These are phyloP conservation scores for Magnusiomyces paraingens DNA, from an alignment of 1,139 yeast genomes.

Conservation along the genomic window DNA sequence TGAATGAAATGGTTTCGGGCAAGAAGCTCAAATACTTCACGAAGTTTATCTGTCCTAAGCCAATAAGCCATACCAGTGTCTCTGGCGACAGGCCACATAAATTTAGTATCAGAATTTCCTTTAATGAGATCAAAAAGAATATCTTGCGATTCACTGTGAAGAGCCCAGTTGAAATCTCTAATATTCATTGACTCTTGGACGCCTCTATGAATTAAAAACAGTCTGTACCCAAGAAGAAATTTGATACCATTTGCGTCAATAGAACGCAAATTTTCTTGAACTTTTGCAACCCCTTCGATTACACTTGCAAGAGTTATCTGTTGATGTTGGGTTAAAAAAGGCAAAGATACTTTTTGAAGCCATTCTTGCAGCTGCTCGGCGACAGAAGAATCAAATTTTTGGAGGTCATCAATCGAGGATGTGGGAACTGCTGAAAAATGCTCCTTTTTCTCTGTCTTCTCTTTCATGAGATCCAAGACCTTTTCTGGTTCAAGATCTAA, in stretches of 20 bases:
- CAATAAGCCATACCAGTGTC: slow-evolving; percentile 68
- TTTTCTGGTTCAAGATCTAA: slow-evolving; percentile 20
- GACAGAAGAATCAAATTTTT: slow-evolving; percentile 41
- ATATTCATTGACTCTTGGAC: slow-evolving; percentile 50
- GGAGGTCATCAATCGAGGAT: slow-evolving; percentile 35
- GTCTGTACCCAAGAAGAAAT: slow-evolving; percentile 64
- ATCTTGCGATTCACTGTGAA: slow-evolving; percentile 75
- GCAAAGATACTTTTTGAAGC: slow-evolving; percentile 59
- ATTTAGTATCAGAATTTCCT: slow-evolving; percentile 36
- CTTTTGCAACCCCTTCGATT: slow-evolving; percentile 53
- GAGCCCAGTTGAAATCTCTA: slow-evolving; percentile 85
- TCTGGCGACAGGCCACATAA: slow-evolving; percentile 56
- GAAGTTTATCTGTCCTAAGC: slow-evolving; percentile 51
- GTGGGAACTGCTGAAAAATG: slow-evolving; percentile 10
- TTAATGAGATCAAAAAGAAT: slow-evolving; percentile 53
- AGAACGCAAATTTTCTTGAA: slow-evolving; percentile 43
- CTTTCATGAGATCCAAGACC: slow-evolving; percentile 9
- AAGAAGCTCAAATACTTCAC: slow-evolving; percentile 52
- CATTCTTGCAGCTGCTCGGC: slow-evolving; percentile 51
- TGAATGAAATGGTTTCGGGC: slow-evolving; percentile 48
- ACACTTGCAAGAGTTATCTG: slow-evolving; percentile 75
- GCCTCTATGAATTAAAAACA: slow-evolving; percentile 52
- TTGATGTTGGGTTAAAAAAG: slow-evolving; percentile 83
- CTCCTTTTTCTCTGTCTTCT: slow-evolving; percentile 4
- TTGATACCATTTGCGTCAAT: slow-evolving; percentile 70